A percentile compares a stretch with the other conserved stretches of the same genome.
These are phyloP conservation scores for Phytophthora uliginosa DNA, from an alignment of 352 stramenopile genomes.

Conservation along the genomic window DNA sequence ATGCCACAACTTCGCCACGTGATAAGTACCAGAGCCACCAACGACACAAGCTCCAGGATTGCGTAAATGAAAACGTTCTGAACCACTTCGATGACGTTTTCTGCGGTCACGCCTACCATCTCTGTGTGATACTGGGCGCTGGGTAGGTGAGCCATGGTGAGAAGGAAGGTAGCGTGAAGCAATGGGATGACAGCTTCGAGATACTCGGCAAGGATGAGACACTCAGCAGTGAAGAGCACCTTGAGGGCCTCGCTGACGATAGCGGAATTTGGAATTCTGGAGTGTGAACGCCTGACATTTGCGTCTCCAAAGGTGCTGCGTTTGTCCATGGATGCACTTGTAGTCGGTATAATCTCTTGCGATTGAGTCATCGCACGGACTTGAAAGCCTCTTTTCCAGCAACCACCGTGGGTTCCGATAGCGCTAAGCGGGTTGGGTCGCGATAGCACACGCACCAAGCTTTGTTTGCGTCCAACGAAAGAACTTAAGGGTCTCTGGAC, in stretches of 20 bases:
- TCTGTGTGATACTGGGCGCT: slow-evolving; percentile 38
- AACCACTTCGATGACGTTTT: not conserved
- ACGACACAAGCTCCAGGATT: slow-evolving; percentile 19
- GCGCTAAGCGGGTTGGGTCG: no score
- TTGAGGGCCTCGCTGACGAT: slow-evolving; percentile 8
- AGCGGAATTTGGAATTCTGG: no score
- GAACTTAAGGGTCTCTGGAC: no score
- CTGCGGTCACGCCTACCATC: slow-evolving; percentile 1
- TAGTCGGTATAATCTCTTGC: no score
- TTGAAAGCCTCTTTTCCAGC: no score
- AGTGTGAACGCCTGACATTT: no score
- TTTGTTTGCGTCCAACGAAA: no score
- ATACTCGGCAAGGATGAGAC: slow-evolving; percentile 39
- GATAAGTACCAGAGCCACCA: slow-evolving; percentile 4
- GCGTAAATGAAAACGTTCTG: slow-evolving; percentile 21
- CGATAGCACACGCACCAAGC: no score
- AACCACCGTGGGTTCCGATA: no score
- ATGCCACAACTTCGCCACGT: slow-evolving; percentile 18
- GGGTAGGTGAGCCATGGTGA: slow-evolving; percentile 16
- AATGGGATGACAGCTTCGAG: slow-evolving; percentile 33
- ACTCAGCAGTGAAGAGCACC: slow-evolving; percentile 32
- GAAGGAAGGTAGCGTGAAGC: slow-evolving; percentile 24
- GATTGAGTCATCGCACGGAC: no score
- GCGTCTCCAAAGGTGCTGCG: no score
- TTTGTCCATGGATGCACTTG: no score